Base-by-base conservation (phyloP, 1,284 basidiomycete genomes). In the Rhizoctonia solani region DNA sequence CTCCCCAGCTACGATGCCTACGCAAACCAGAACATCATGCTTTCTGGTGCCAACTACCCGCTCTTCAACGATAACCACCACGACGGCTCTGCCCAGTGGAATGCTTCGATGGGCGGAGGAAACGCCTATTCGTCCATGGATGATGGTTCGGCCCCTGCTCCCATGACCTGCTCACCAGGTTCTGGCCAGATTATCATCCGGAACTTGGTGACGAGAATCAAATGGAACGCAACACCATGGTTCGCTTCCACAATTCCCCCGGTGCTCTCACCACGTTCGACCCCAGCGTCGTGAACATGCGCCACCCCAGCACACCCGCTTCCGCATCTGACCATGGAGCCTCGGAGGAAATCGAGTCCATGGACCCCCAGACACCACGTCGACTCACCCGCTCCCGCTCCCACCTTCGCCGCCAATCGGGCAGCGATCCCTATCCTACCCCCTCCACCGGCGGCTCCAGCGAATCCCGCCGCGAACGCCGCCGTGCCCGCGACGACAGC, bases 361-460 rank as follows among this genome's bases (percentile, higher is more conserved):
- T 39, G 25, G 34, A 54, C 46, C 37, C 63, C 37, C 58, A 53
- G 39, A 44, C 41, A 6, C 58, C 41, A 44, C 59, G 58, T 44
- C 53, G 53, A n/a, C 42, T 63, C 47, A 54, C 61, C 47, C 54
- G 25, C 37, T 59, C 67, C 39, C 41, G 50, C 13, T 34, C 67
- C 53, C 67, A 68, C 59, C 42, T 65, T 65, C 69, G 54, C 54
- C 29, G 42, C 47, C 55, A 68, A 27, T 68, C 55, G 5, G 55
- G 55, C n/a, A 27, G 55, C 37, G 55, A 59, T 14, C 50, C 87
- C 87, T 4, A 86, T 86, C n/a, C 83, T 85, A 37, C 82, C 84
- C 54, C 87, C 32, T 34, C 32, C 11, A 34, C 32, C 87, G 23
- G 82, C 86, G 25, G 84, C 87, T 54, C 34, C 6, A n/a, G 34